phyloP scores from a whole-genome alignment of 768 basidiomycete species.

The Cantharellus cinnabarinus region DNA sequence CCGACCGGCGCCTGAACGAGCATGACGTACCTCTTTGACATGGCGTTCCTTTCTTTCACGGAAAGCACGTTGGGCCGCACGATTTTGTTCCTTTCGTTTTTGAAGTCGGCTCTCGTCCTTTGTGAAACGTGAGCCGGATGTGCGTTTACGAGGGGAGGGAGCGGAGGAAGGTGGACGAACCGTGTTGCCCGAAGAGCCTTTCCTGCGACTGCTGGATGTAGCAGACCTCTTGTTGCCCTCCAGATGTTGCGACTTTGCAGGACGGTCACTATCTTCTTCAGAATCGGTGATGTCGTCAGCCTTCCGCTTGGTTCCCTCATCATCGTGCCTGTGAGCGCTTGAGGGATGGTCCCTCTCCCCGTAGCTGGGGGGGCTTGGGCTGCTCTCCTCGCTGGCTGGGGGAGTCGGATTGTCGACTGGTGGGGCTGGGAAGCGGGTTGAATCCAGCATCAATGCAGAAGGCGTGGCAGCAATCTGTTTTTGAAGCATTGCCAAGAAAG shows the following conservation, averaged over 20 bases:
- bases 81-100: conserved; percentile 93
- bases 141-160: conserved; percentile 3
- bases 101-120: conserved; percentile 55
- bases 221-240: neutral
- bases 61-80: conserved; percentile 93
- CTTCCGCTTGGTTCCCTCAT: conserved; percentile 50
- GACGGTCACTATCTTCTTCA: conserved; percentile 29
- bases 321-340: conserved; percentile 16
- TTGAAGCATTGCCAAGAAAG: conserved; percentile 56
- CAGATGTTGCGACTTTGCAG: neutral
- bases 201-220: conserved; percentile 9
- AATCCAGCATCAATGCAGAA: conserved; percentile 21
- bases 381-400: conserved; percentile 51
- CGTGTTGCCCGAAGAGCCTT: conserved; percentile 13
- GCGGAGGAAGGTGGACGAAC: conserved; percentile 12
- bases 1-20: neutral
- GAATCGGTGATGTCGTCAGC: conserved; percentile 24
- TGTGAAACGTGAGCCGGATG: conserved; percentile 1
- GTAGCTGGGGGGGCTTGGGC: conserved; percentile 46
- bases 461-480: conserved; percentile 38
- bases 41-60: conserved; percentile 94
- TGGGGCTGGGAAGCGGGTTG: conserved; percentile 5
- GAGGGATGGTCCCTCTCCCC: conserved; percentile 16
- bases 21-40: conserved; percentile 69
- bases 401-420: conserved; percentile 21